Evolutionary conservation across 2,329 filamentous ascomycete species (phyloP).

Genomic region (Aspergillus viridinutans): DNA sequence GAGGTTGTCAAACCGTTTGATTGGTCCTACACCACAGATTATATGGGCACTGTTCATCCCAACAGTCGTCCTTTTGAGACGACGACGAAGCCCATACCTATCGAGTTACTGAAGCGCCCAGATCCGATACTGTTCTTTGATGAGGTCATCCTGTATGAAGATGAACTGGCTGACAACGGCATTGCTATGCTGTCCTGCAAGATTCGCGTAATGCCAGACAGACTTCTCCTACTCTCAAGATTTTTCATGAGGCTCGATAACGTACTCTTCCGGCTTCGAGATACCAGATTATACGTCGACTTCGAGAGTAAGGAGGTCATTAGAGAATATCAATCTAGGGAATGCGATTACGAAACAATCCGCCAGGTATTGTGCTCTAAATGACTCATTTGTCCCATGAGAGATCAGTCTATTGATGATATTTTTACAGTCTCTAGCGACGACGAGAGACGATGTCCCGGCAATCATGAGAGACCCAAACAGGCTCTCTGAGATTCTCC

Average conservation of each 20-base stretch:
- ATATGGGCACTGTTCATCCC: constrained; percentile 63
- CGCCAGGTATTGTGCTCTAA: constrained; percentile 53
- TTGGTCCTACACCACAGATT: constrained; percentile 94
- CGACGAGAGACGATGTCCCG: constrained; percentile 67
- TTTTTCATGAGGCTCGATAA: constrained; percentile 93
- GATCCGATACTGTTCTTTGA: constrained; percentile 97
- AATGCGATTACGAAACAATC: constrained; percentile 73
- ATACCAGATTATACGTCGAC: constrained; percentile 89
- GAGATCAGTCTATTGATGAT: constrained; percentile 1
- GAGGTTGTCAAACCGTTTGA: constrained; percentile 95
- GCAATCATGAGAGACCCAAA: constrained; percentile 77
- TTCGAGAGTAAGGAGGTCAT: constrained; percentile 75
- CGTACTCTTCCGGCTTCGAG: constrained; percentile 79
- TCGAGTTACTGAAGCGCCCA: constrained; percentile 78
- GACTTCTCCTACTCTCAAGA: constrained; percentile 77
- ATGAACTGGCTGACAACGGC: constrained; percentile 96
- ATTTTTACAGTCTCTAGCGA: constrained; percentile 45
- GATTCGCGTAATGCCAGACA: constrained; percentile 83
- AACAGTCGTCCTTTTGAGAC: constrained; percentile 38
- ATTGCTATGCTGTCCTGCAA: constrained; percentile 89
- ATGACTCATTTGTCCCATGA: not conserved
- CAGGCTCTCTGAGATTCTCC: constrained; percentile 64
- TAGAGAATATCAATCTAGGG: constrained; percentile 84
- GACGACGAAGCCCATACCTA: constrained; percentile 62
- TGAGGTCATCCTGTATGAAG: constrained; percentile 93